Evolutionary conservation across 495 filamentous ascomycete species (phyloP), one percentile per base, ranked within the genome.

Genomic region (Chaetomium tenue): DNA sequence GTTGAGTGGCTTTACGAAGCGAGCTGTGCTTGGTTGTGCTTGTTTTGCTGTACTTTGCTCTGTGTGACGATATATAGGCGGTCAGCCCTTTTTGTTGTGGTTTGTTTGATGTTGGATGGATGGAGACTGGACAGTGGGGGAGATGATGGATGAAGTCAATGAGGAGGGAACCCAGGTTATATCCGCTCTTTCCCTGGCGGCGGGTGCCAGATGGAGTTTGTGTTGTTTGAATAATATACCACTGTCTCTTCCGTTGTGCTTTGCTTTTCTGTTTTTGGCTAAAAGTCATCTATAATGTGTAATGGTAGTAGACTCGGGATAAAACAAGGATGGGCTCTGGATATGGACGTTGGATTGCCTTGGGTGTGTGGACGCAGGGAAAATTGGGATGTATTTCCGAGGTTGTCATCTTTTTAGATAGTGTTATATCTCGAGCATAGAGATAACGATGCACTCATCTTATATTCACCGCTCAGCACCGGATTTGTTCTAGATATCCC

Each of bases 191-290:
- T 54, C 22, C 40, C 50, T 54, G 61, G 51, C 8, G 22, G 33
- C 25, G 59, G 16, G 11, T 53, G 20, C 44, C n/a, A 23, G 33
- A 18, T 37, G 61, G 52, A 46, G 42, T 56, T 47, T 54, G 28
- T 40, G 39, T 63, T 63, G 60, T 39, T 22, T 53, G 23, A 3
- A 30, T 22, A 63, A 57, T 63, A 63, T 63, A 63, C 53, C 61
- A 50, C 53, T 57, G 61, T 63, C 52, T 57, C 42, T 57, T 63
- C 53, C 40, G 59, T 50, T 51, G n/a, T 59, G 42, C 42, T 30
- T 33, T 26, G 42, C 40, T 5, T 46, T 26, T 46, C 22, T 25
- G 23, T 58, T 58, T 13, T 37, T 20, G 18, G 22, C 5, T 37
- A 55, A 7, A 11, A 20, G 8, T 23, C 37, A 16, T 26, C 15